Evolutionary conservation across 2,329 filamentous ascomycete genomes (phyloP).

Genomic region (Phialophora expanda): DNA sequence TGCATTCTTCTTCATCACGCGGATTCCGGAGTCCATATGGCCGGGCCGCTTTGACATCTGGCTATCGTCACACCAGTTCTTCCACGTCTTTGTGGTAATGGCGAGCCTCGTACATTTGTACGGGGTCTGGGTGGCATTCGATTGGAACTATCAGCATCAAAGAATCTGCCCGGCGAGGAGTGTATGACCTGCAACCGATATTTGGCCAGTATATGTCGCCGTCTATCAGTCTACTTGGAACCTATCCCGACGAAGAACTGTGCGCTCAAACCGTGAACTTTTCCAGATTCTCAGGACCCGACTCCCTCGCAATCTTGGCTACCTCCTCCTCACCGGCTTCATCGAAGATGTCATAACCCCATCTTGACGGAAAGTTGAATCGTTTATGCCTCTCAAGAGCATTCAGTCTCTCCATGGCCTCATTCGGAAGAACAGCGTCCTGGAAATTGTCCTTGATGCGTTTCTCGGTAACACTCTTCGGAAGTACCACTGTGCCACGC

Average conservation of each 20-base stretch:
- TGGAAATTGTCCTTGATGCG: slow-evolving; percentile 58
- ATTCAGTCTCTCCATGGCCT: slow-evolving; percentile 45
- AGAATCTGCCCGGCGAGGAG: slow-evolving; percentile 32
- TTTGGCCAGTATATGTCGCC: background rate
- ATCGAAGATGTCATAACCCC: slow-evolving; percentile 48
- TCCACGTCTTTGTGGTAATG: slow-evolving; percentile 48
- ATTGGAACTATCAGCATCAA: slow-evolving; percentile 43
- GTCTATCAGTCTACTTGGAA: background rate
- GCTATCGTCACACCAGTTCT: slow-evolving; percentile 45
- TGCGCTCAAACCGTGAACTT: slow-evolving; percentile 30
- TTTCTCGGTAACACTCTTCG: slow-evolving; percentile 60
- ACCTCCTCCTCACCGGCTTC: slow-evolving; percentile 46
- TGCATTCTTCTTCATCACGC: slow-evolving; percentile 41
- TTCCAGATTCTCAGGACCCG: slow-evolving; percentile 31
- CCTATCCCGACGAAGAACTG: background rate
- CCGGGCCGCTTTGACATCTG: slow-evolving; percentile 46
- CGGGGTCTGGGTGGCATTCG: slow-evolving; percentile 45
- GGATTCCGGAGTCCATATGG: slow-evolving; percentile 39
- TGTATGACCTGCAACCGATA: background rate
- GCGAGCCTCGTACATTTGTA: slow-evolving; percentile 50
- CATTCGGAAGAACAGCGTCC: slow-evolving; percentile 47
- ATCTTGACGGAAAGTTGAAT: slow-evolving; percentile 46
- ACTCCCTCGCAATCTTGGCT: slow-evolving; percentile 34
- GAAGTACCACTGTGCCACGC: slow-evolving; percentile 59
- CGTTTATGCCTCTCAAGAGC: slow-evolving; percentile 46